Base-by-base conservation (phyloP, 306 rosid species). In the Malus sylvestris region DNA sequence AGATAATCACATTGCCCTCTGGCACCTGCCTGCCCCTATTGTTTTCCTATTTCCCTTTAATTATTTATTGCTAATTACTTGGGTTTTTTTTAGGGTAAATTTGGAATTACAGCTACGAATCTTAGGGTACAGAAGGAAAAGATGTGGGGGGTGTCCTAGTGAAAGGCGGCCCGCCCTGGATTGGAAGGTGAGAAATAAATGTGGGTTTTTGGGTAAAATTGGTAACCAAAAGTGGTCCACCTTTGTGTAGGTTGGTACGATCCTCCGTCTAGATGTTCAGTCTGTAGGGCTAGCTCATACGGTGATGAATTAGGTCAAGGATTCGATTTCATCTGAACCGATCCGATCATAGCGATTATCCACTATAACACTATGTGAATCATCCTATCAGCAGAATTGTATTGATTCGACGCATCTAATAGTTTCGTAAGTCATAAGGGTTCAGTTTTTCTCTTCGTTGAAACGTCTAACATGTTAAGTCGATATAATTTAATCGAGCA, bases 131-230 rank as follows among this genome's bases (percentile, higher is more conserved):
- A 12, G 46, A 5, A 65, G 49, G 6, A 6, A 15, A 33, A 19
- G 25, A 18, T 0, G 12, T 1, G 69, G 46, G n/a, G 29, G 76
- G n/a, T 6, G 45, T 44, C 22, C 5, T 16, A 1, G 61, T 53
- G 65, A 33, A 38, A 8, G 75, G 55, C 18, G 35, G 33, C 30
- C 52, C 20, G 27, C 8, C 49, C 30, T 32, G 15, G 19, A 30
- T 61, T 70, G 71, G 81, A 14, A 78, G 52, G 76, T 70, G 76
- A 78, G 46, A 46, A 22, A 49, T 20, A 18, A 42, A 46, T 25
- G 67, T 19, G 38, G 53, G 22, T 4, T 67, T 67, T 22, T 76
- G 72, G 53, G 49, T 4, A 30, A 30, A 30, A 30, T 30, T 30
- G 33, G 33, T 4, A 30, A 30, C 33, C 33, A 30, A 0, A 30